These are phyloP conservation scores for Phytophthora sp. DNA, from an alignment of 352 stramenopile genomes.

Conservation along the genomic window DNA sequence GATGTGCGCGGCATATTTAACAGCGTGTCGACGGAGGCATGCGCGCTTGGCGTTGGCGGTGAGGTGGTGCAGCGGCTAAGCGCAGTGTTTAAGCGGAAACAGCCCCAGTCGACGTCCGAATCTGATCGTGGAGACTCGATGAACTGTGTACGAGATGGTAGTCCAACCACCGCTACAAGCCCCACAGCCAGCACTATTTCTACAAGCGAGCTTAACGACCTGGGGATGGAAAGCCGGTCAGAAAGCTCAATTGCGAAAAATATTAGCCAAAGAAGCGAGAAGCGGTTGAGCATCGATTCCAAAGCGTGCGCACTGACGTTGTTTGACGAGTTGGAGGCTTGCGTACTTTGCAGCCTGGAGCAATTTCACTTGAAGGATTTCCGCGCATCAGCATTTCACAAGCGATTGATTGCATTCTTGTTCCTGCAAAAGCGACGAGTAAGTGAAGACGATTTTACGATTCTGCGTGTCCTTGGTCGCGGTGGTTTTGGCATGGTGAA, in stretches of 20 bases:
- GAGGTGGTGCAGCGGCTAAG: slow-evolving; percentile 62
- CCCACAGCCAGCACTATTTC: slow-evolving; percentile 27
- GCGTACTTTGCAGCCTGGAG: slow-evolving; percentile 72
- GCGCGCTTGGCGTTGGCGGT: slow-evolving; percentile 57
- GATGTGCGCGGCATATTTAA: slow-evolving; percentile 52
- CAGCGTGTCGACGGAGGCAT: slow-evolving; percentile 42
- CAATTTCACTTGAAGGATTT: slow-evolving; percentile 80
- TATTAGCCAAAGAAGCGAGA: slow-evolving; percentile 11
- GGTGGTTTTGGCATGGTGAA: slow-evolving; percentile 98
- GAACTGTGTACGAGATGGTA: slow-evolving; percentile 32
- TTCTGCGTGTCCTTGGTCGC: slow-evolving; percentile 95
- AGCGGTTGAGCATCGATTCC: slow-evolving; percentile 20
- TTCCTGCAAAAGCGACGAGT: slow-evolving; percentile 91
- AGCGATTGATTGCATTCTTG: slow-evolving; percentile 89
- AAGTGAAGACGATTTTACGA: slow-evolving; percentile 95
- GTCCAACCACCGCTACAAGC: slow-evolving; percentile 21
- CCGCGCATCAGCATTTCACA: slow-evolving; percentile 77
- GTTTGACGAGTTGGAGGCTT: slow-evolving; percentile 81
- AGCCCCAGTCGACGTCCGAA: not conserved
- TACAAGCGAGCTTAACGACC: slow-evolving; percentile 30
- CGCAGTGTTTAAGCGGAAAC: slow-evolving; percentile 51
- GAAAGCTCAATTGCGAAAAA: slow-evolving; percentile 12
- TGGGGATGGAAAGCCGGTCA: slow-evolving; percentile 23
- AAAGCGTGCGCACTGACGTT: slow-evolving; percentile 38
- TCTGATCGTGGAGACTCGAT: slow-evolving; percentile 26